Evolutionary conservation across 2,329 filamentous ascomycete genomes (phyloP), one percentile per base, ranked within the genome.

Genomic region (Calonectria multiphialidica): DNA sequence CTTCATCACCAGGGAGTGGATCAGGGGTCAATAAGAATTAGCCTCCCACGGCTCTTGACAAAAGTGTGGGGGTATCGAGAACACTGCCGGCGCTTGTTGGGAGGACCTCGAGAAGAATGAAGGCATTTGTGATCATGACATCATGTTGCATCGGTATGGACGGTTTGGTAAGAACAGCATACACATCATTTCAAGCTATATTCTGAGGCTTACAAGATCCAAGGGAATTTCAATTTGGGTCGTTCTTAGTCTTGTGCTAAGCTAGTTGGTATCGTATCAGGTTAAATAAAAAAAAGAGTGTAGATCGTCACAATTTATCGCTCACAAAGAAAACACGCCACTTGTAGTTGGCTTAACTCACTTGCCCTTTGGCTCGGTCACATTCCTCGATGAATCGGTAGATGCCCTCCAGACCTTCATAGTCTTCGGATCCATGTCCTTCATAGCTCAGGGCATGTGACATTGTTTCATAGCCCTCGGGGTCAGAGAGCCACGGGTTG

Each of bases 381-480:
- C 89, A 91, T 76, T 90, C 90, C 76, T 90, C 89, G 35, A 91
- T 71, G 74, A 91, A 91, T 18, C 86, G 85, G 78, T 91, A 90
- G 42, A 91, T 87, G 5, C 89, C 90, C 71, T 90, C 88, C 3
- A 91, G 75, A 1, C 89, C 89, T 63, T 91, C 88, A 72, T 86
- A 90, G 3, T 88, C 86, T 55, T 87, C 84, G 1, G 87, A 87
- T 49, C 80, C 82, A 50, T 85, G 84, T 73, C 85, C 86, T 18
- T 81, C 83, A 9, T 86, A 87, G 75, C 84, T 87, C n/a, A 80
- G 74, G 2, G 84, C 84, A 10, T 86, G 85, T n/a, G 88, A 88
- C 84, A 87, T 86, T 74, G 85, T 87, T 74, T 85, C 86, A 70
- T 89, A 90, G 0, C 86, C 87, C 44, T 88, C 87, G 0, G 82